Conservation (phyloP, 805 yeast species). For the Kuraishia capsulata region DNA sequence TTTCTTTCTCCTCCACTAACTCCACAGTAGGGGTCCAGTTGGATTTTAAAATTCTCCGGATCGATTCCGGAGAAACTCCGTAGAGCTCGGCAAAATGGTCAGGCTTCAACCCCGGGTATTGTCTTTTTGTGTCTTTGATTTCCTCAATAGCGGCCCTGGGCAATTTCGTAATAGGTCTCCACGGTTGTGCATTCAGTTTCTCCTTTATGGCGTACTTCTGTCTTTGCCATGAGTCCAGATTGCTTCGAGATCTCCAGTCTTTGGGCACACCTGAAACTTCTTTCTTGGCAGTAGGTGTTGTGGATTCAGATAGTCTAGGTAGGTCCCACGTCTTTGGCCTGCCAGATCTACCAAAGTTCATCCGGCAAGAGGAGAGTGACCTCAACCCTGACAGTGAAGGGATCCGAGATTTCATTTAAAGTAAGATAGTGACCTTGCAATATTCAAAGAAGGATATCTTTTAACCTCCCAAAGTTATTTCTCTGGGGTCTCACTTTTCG, state of each 20-base stretch:
- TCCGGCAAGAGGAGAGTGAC: too few relatives aligned
- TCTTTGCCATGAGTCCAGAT: slow-evolving; percentile 60
- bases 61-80: slow-evolving; percentile 71
- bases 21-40: slow-evolving; percentile 61
- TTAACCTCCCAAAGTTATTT: too few relatives aligned
- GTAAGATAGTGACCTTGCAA: too few relatives aligned
- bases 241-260: slow-evolving; percentile 31
- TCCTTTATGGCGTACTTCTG: slow-evolving; percentile 55
- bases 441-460: too few relatives aligned
- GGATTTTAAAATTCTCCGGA: slow-evolving; percentile 69
- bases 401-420: too few relatives aligned
- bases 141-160: slow-evolving; percentile 64
- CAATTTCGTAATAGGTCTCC: slow-evolving; percentile 63
- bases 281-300: slow-evolving; percentile 15
- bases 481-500: too few relatives aligned
- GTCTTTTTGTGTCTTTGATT: slow-evolving; percentile 44
- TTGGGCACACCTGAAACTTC: slow-evolving; percentile 21
- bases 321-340: slow-evolving; percentile 22
- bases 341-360: too few relatives aligned
- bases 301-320: slow-evolving; percentile 21
- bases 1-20: slow-evolving; percentile 34
- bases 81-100: slow-evolving; percentile 55
- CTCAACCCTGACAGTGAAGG: too few relatives aligned
- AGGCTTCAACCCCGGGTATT: slow-evolving; percentile 51
- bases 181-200: slow-evolving; percentile 46